Evolutionary conservation across 108 stramenopile genomes (phyloP), one percentile per base, ranked within the genome.

Genomic region (Aurantiochytrium sp.): DNA sequence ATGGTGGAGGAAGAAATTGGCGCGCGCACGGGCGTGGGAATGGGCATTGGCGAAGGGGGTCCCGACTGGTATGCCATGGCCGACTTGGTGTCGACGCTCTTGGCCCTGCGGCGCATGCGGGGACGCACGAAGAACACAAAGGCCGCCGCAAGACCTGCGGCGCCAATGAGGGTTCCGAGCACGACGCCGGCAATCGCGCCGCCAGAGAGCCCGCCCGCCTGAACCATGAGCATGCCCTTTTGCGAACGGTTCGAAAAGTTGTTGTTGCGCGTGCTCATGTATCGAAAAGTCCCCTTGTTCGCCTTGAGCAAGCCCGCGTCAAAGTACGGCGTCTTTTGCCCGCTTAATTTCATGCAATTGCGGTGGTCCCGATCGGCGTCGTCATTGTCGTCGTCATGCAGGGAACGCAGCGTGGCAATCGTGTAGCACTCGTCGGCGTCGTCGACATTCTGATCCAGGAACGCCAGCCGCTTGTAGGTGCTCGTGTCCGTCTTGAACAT

Each of bases 321-420:
- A 54, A 92, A 92, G 87, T 92, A 92, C 2, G 91, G 91, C 31
- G 55, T 85, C 27, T 86, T 65, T 52, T 87, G 55, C 24, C 88
- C 91, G 87, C 90, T 92, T 22, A 92, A 37, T 87, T 92, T 92
- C n/a, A 88, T 88, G 86, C 91, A 92, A 69, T 92, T 92, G 4
- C 68, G 55, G n/a, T 90, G 90, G 45, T 92, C 88, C 81, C 59
- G 88, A 42, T 92, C 91, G 19, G 87, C 41, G 39, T 88, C 89
- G 69, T 92, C 69, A 42, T 90, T 88, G 86, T 89, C 2, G 24
- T 81, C 32, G 8, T 85, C 89, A 41, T 90, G 68, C 27, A 92
- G 88, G 50, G 89, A 52, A 22, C 69, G 36, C 22, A 89, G 69
- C 27, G 91, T 92, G 36, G 89, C 27, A 65, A 89, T 90, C 24